phyloP scores from a whole-genome alignment of 768 basidiomycete species.

The Filobasidium wieringae region DNA sequence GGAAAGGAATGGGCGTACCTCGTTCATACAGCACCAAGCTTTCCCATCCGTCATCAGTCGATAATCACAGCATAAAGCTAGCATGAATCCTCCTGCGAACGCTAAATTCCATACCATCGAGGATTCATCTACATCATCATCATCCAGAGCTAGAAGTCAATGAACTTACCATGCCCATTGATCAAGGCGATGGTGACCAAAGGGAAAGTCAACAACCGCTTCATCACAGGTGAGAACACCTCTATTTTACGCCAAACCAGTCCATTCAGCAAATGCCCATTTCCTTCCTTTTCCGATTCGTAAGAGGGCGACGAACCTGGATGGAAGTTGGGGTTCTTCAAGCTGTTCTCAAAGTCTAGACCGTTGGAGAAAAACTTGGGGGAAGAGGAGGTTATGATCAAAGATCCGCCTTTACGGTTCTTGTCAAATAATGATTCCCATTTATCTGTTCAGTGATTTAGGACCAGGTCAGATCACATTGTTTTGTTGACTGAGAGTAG shows the following conservation, averaged over 20 bases:
- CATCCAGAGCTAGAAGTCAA: not conserved
- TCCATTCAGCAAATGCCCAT: not conserved
- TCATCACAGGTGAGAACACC: slow-evolving; percentile 61
- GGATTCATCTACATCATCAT: not conserved
- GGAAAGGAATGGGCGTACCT: slow-evolving; percentile 43
- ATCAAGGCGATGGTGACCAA: slow-evolving; percentile 30
- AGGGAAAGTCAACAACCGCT: slow-evolving; percentile 48
- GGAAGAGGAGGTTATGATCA: slow-evolving; percentile 30
- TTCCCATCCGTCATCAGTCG: slow-evolving; percentile 77
- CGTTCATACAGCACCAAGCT: slow-evolving; percentile 88
- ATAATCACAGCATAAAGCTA: slow-evolving; percentile 74
- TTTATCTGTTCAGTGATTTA: not conserved
- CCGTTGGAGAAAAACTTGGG: slow-evolving; percentile 39
- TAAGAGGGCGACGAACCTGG: slow-evolving; percentile 25
- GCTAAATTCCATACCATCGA: slow-evolving; percentile 35
- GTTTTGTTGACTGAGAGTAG: not conserved
- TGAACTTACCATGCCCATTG: slow-evolving; percentile 36
- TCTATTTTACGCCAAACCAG: slow-evolving; percentile 40
- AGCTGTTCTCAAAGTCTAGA: slow-evolving; percentile 33
- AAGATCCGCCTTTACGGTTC: slow-evolving; percentile 26
- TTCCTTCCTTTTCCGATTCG: too few relatives aligned
- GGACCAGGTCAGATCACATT: not conserved
- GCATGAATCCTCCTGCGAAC: slow-evolving; percentile 70
- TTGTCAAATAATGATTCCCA: slow-evolving; percentile 9
- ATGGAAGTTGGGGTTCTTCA: slow-evolving; percentile 37